Base-by-base conservation (phyloP, 1,284 basidiomycete species). In the Cutaneotrichosporon cavernicola region DNA sequence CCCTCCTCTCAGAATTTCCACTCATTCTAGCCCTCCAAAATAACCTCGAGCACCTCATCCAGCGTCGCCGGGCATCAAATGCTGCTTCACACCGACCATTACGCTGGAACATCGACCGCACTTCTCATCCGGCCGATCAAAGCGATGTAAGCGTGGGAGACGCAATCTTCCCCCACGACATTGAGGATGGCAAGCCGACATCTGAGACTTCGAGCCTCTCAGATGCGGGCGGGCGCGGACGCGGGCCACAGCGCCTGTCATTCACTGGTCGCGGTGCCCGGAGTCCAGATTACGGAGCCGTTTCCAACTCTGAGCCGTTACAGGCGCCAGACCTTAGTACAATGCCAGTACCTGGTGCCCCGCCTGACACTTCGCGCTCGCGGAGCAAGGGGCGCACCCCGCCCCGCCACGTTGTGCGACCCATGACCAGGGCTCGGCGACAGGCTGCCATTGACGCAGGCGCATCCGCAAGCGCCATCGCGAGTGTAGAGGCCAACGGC, bases 11-110 rank as follows among this genome's bases (percentile, higher is more conserved):
- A 58, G 36, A 30, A 31, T 16, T 13, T 22, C 46, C 16, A 34
- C 65, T 60, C 11, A 63, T 56, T n/a, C 11, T 64, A 81, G 80
- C 76, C 16, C 70, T 77, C 30, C 76, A 78, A 55, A 72, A 69
- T 55, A 78, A 78, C 56, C 73, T 81, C 49, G 80, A 80, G 63
- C 72, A 65, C 34, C 70, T 81, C 34, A 80, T 80, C 62, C 70
- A 72, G 40, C 74, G 72, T 40, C 74, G 75, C 43, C 69, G 72
- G 13, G 30, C 69, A 74, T 56, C 55, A 8, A 56, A 38, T 18
- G 36, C 55, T 9, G 36, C 55, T 8, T 62, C 72, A 74, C 31
- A 61, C 56, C 34, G 64, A 36, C 56, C 57, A 38, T 36, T 46
- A 51, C 52, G 46, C n/a, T 56, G 36, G 55, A 56, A n/a, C 38